phyloP scores from a whole-genome alignment of 2,329 filamentous ascomycete genomes.

The Botryotinia globosa region DNA sequence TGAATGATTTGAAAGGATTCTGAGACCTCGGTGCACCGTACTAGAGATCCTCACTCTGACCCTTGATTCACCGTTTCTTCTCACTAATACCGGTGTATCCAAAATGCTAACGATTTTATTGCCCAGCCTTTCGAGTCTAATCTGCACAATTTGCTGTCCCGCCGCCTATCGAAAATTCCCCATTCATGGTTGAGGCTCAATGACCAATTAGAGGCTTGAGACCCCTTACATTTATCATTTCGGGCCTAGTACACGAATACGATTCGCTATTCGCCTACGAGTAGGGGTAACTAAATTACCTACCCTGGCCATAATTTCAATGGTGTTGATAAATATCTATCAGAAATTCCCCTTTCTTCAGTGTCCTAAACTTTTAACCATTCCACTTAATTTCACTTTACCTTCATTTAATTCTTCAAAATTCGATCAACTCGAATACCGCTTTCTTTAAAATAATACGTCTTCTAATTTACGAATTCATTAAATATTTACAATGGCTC shows the following conservation, averaged over 20 bases:
- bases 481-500: constrained; percentile 16
- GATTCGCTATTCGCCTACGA: constrained; percentile 3
- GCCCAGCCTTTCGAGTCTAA: constrained; percentile 7
- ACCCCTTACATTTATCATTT: background rate
- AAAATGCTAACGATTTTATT: background rate
- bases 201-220: background rate
- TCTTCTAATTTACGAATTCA: constrained; percentile 16
- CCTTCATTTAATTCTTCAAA: constrained; percentile 10
- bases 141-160: constrained; percentile 15
- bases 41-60: background rate
- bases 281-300: constrained; percentile 5
- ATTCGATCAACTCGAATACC: constrained; percentile 24
- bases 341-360: constrained; percentile 18
- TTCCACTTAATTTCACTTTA: background rate
- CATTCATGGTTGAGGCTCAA: background rate
- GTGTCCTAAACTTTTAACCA: background rate
- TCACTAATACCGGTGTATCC: background rate
- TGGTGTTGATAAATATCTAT: constrained; percentile 12
- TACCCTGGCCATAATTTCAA: constrained; percentile 16
- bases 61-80: constrained; percentile 10
- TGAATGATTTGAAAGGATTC: background rate
- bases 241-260: constrained; percentile 18
- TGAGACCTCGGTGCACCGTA: too few species aligned
- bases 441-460: constrained; percentile 6
- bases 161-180: constrained; percentile 12